These are phyloP conservation scores for Akanthomyces dipterigenus DNA, from an alignment of 2,329 filamentous ascomycete species.

Conservation along the genomic window DNA sequence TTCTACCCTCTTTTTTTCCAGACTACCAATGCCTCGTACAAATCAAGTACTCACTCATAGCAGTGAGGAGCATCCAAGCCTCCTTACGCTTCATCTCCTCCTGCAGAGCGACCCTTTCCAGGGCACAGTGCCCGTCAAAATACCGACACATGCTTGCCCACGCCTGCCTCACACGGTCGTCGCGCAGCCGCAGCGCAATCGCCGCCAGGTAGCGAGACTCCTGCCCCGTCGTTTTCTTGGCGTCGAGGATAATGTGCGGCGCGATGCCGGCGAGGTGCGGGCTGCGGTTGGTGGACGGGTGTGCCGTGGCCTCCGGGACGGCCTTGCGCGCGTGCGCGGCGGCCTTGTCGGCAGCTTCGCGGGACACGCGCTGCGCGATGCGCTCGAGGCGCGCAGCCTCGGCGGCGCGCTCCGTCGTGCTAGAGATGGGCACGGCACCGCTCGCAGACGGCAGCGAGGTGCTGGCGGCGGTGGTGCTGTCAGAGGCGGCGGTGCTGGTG, in stretches of 20 bases:
- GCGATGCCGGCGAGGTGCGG: constrained; percentile 49
- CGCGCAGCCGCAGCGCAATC: constrained; percentile 47
- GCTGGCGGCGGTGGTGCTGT: not conserved
- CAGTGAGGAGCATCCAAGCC: constrained; percentile 58
- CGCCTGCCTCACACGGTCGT: constrained; percentile 53
- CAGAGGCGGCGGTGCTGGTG: constrained; percentile 15
- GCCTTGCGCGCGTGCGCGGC: constrained; percentile 48
- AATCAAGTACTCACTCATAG: constrained; percentile 62
- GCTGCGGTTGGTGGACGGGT: constrained; percentile 51
- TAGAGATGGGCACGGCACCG: constrained; percentile 23
- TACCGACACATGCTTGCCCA: constrained; percentile 77
- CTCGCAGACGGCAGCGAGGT: constrained; percentile 15
- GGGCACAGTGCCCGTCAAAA: constrained; percentile 76
- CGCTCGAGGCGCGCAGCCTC: constrained; percentile 56
- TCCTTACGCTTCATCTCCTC: constrained; percentile 84
- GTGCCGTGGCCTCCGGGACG: constrained; percentile 40
- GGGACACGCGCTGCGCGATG: constrained; percentile 48
- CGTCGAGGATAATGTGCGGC: constrained; percentile 67
- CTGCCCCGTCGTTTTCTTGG: constrained; percentile 68
- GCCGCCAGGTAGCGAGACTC: constrained; percentile 68
- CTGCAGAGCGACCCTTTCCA: constrained; percentile 80
- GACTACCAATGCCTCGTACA: constrained; percentile 64
- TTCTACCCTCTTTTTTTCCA: not conserved
- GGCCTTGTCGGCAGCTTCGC: constrained; percentile 49
- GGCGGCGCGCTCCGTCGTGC: constrained; percentile 49